A percentile compares a stretch with the other conserved stretches of the same genome.
These are phyloP conservation scores for Xerocomus spinulosus DNA, from an alignment of 768 basidiomycete genomes.

Conservation along the genomic window DNA sequence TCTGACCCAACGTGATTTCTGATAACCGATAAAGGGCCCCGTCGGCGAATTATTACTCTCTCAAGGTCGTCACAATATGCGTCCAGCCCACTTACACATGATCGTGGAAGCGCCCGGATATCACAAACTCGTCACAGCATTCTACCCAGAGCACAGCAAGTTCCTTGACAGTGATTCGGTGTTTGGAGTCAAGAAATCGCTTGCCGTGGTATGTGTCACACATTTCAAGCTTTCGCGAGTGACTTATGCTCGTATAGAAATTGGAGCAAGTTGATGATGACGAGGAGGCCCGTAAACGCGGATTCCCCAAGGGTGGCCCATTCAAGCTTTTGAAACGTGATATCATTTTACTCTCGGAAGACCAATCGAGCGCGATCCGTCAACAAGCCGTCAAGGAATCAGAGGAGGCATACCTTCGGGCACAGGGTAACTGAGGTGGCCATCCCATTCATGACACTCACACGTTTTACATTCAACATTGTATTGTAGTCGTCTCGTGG, in stretches of 20 bases:
- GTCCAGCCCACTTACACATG: constrained; percentile 80
- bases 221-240: not conserved
- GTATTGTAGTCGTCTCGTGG: not conserved
- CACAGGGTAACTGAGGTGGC: not conserved
- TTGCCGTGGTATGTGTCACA: constrained; percentile 60
- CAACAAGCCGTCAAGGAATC: constrained; percentile 13
- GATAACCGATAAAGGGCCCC: constrained; percentile 46
- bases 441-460: not conserved
- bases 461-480: not conserved
- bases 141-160: constrained; percentile 68
- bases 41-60: constrained; percentile 56
- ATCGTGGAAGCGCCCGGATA: constrained; percentile 68
- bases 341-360: constrained; percentile 41
- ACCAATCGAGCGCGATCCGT: constrained; percentile 34
- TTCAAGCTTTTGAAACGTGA: constrained; percentile 48
- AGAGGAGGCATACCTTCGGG: not conserved
- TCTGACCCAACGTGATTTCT: constrained; percentile 5
- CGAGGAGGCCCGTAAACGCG: constrained; percentile 48
- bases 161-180: constrained; percentile 70
- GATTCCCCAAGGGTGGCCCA: constrained; percentile 40
- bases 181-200: constrained; percentile 76
- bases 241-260: constrained; percentile 34
- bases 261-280: constrained; percentile 51
- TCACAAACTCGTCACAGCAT: constrained; percentile 65
- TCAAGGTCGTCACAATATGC: constrained; percentile 66